Evolutionary conservation across 2,329 filamentous ascomycete species (phyloP).

Genomic region (Orbilia brochopaga): DNA sequence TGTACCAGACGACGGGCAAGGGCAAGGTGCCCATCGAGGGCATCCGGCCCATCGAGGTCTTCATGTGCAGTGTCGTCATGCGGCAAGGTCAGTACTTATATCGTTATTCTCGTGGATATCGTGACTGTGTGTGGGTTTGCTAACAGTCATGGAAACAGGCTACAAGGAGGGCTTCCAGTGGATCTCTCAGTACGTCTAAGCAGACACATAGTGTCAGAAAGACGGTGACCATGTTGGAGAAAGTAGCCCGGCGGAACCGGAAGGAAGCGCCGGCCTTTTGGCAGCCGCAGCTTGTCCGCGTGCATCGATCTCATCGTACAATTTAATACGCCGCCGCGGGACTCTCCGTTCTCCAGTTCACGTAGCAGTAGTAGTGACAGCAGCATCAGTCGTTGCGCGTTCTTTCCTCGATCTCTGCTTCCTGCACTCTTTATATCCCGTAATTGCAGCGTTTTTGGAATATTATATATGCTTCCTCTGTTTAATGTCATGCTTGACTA

Average conservation of each 20-base stretch:
- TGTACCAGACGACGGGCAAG: conserved; percentile 97
- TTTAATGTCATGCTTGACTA: not conserved
- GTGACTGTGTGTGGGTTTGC: not conserved
- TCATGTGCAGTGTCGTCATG: conserved; percentile 99
- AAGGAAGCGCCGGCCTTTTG: no score
- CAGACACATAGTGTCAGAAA: conserved; percentile 2
- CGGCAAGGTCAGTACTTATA: conserved; percentile 70
- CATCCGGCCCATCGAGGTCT: conserved; percentile 93
- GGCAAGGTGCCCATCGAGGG: conserved; percentile 91
- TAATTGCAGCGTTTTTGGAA: conserved; percentile 51
- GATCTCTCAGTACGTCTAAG: conserved; percentile 87
- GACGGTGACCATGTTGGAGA: not conserved
- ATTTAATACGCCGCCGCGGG: no score
- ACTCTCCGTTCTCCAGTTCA: no score
- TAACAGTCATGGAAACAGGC: conserved; percentile 60
- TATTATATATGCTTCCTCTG: no score
- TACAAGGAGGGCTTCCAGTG: conserved; percentile 91
- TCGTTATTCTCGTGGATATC: not conserved
- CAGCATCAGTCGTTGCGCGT: not conserved
- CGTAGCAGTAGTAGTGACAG: no score
- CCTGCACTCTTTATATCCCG: conserved; percentile 37
- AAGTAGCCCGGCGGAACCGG: not conserved
- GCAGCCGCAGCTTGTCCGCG: no score
- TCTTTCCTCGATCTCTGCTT: conserved; percentile 3
- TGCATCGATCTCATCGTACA: no score